Conservation (phyloP, 495 filamentous ascomycete genomes). For the Evansstolkia leycettana region DNA sequence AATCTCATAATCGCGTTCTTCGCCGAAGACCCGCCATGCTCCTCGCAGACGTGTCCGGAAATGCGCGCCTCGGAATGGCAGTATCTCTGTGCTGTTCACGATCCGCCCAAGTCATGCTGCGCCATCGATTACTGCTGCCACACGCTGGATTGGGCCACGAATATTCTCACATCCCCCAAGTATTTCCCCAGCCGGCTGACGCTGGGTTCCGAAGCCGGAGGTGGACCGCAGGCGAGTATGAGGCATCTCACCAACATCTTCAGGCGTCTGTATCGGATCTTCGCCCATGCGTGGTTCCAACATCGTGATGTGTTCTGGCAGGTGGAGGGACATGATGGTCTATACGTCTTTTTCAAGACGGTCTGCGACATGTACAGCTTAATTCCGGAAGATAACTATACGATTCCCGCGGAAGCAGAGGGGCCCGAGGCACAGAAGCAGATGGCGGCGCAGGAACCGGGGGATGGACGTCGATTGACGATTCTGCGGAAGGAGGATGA, state of each 20-base stretch:
- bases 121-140: conserved; percentile 99
- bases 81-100: conserved; percentile 95
- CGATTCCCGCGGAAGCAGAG: conserved; percentile 86
- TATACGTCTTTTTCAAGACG: conserved; percentile 94
- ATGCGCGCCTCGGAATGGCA: conserved; percentile 99
- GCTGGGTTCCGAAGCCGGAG: conserved; percentile 50
- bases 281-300: conserved; percentile 98
- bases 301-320: conserved; percentile 93
- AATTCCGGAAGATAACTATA: conserved; percentile 88
- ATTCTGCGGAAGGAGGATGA: conserved; percentile 26
- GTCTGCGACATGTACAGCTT: conserved; percentile 85
- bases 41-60: conserved; percentile 76
- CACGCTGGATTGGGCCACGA: conserved; percentile 92
- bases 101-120: conserved; percentile 87
- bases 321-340: conserved; percentile 73
- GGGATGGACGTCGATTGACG: conserved; percentile 33
- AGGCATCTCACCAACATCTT: conserved; percentile 91
- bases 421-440: conserved; percentile 44
- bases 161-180: conserved; percentile 78
- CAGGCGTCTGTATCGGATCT: conserved; percentile 85
- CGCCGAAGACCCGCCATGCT: conserved; percentile 79
- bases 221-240: conserved; percentile 46
- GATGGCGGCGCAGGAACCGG: conserved; percentile 18
- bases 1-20: conserved; percentile 83
- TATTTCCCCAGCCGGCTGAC: conserved; percentile 84